Evolutionary conservation across 371 early-diverging fungal species (phyloP), one percentile per base, ranked within the genome.

Genomic region (Chytridiales sp.): DNA sequence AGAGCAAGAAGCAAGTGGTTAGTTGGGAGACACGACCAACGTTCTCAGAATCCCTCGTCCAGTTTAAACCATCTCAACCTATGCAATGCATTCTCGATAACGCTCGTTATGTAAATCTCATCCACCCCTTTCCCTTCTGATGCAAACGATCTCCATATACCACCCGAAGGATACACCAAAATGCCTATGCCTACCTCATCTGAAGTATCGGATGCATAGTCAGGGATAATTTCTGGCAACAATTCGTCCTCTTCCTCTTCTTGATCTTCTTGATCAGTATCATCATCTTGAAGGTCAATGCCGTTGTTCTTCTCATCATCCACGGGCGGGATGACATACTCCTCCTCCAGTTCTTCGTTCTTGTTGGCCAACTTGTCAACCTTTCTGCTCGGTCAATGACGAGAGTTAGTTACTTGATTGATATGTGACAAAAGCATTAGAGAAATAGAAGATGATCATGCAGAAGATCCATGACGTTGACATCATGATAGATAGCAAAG

Each of bases 151-250:
- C 39, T 38, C n/a, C 17, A 27, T 48, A 24, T 24, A 22, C 8
- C 29, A 48, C 26, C 13, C 32, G 6, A 27, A 5, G 30, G 9
- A 24, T 8, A 13, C 24, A 8, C 11, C 8, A 21, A 44, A 19
- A 44, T 15, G 9, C 13, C n/a, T n/a, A 47, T 4, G 22, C 62
- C 48, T 73, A 85, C 87, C 69, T 93, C 93, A 72, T 94, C 95
- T 0, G 94, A 93, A 4, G 87, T 84, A 64, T 97, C 97, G 69
- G 86, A 87, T 55, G 91, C 94, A 70, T 95, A 95, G 27, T 82
- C 84, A 30, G 94, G 86, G 43, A 92, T 92, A 66, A 97, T 97
- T 64, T 92, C 91, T 2, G 93, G 54, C 17, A 26, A 32, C 32
- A 67, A 36, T 13, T 32, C 31, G 58, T 57, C 49, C 17, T 52